Evolutionary conservation across 2,329 filamentous ascomycete species (phyloP).

Genomic region (Kalaharituber pfeilii): DNA sequence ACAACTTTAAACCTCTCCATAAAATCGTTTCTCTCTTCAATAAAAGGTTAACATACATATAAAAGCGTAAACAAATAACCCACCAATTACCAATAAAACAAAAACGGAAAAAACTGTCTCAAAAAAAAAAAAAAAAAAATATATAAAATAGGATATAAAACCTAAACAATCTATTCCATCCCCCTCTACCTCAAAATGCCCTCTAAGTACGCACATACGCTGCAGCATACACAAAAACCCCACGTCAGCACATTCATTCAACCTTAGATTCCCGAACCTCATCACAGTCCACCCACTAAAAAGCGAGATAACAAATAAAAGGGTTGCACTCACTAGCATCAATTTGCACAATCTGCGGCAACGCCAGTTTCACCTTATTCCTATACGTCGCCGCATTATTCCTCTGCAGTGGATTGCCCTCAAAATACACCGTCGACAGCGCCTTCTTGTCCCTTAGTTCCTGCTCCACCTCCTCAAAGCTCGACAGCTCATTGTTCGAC

Average conservation of each 20-base stretch:
- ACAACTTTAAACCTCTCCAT: neutral
- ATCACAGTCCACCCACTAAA: neutral
- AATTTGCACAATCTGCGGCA: slow-evolving; percentile 82
- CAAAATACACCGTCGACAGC: slow-evolving; percentile 84
- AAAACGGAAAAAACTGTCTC: neutral
- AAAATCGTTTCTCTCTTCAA: neutral
- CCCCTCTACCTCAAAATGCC: neutral
- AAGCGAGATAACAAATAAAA: slow-evolving; percentile 2
- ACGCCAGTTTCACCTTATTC: slow-evolving; percentile 75
- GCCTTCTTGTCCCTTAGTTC: slow-evolving; percentile 57
- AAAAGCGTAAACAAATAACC: neutral
- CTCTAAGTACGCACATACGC: neutral
- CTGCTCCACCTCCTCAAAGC: slow-evolving; percentile 67
- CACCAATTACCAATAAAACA: neutral
- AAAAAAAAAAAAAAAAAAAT: neutral
- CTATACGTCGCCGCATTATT: slow-evolving; percentile 68
- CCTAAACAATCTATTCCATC: neutral
- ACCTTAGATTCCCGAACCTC: neutral
- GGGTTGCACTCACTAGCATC: slow-evolving; percentile 67
- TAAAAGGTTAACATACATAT: neutral
- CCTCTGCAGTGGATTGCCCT: slow-evolving; percentile 78
- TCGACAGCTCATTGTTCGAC: slow-evolving; percentile 64
- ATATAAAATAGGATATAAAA: neutral
- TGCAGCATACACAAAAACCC: neutral
- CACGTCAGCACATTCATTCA: neutral